Conservation (phyloP, 148 eudicot genomes). For the Rhododendron kiyosumense region DNA sequence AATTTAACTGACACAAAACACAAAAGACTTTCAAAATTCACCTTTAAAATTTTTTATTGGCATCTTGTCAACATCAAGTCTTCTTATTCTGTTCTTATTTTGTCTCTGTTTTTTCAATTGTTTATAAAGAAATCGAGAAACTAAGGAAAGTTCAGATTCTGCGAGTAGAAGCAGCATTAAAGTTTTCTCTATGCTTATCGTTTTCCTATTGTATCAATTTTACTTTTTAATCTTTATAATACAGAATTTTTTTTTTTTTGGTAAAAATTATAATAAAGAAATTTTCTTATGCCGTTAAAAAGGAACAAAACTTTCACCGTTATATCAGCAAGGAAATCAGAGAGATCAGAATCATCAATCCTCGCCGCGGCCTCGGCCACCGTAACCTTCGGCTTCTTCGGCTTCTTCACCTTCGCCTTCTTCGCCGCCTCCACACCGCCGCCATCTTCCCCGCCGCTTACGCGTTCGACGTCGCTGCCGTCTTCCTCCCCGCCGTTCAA, state of each 20-base stretch:
- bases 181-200: no score
- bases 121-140: no score
- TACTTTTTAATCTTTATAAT: no score
- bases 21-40: slow-evolving; percentile 10
- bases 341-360: slow-evolving; percentile 51
- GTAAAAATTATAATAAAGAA: no score
- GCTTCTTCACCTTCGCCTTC: slow-evolving; percentile 32
- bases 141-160: no score
- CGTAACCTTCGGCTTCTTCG: slow-evolving; percentile 47
- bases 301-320: slow-evolving; percentile 8
- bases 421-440: slow-evolving; percentile 19
- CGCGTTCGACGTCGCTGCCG: neutral
- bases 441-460: neutral
- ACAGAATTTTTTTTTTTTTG: no score
- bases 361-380: slow-evolving; percentile 49
- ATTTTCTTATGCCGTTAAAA: no score
- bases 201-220: no score
- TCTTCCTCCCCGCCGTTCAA: slow-evolving; percentile 14
- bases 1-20: neutral
- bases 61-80: neutral
- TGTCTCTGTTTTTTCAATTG: no score
- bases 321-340: slow-evolving; percentile 33
- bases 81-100: no score
- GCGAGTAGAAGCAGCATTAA: no score
- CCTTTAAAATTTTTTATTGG: neutral